Base-by-base conservation (phyloP, 2,329 filamentous ascomycete species). In the Dendrostoma leiphaemia region DNA sequence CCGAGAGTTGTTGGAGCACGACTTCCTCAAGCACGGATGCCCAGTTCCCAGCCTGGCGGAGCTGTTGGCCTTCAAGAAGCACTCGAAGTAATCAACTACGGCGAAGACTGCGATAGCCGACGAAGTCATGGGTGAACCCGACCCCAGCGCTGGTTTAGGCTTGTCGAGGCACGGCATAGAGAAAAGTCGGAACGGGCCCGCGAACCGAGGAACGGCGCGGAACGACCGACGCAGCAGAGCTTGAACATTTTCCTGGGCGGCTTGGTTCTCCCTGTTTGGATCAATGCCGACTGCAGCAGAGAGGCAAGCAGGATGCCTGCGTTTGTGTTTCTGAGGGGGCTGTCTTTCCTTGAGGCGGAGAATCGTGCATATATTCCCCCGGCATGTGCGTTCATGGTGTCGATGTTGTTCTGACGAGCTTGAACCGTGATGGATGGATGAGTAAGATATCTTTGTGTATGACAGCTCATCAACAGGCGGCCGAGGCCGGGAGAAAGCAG, bases 11-110 rank as follows among this genome's bases (percentile, higher is more conserved):
- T 77, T 97, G 58, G 84, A 86, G 57, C 92, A 97, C 68, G 94
- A 97, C 64, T 99, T 99, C 78, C 74, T 99, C 68, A 91, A 92
- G 77, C 89, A 90, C 65, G 93, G 94, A 19, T 97, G 93, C 76
- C 86, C 86, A 51, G 78, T 94, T 53, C 81, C 81, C 44, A 96
- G 89, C 70, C 78, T 99, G 62, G 86, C 91, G 17, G 92, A 96
- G 66, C 76, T 99, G 59, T 80, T 99, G 58, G 86, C 89, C 51
- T 99, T 94, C 76, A 91, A 91, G 78, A 88, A 89, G 70, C 81
- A 86, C 61, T 76, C 77, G 54, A 86, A 86, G 74, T 86, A 81
- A 69, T 23, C 15, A 19, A 37, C 32, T 17, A n/a, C 26, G 44
- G 29, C 37, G 26, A 9, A 10, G 15, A 35, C 17, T 5, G 13